Base-by-base conservation (phyloP, 768 basidiomycete genomes). In the Pleurotus sapidus region DNA sequence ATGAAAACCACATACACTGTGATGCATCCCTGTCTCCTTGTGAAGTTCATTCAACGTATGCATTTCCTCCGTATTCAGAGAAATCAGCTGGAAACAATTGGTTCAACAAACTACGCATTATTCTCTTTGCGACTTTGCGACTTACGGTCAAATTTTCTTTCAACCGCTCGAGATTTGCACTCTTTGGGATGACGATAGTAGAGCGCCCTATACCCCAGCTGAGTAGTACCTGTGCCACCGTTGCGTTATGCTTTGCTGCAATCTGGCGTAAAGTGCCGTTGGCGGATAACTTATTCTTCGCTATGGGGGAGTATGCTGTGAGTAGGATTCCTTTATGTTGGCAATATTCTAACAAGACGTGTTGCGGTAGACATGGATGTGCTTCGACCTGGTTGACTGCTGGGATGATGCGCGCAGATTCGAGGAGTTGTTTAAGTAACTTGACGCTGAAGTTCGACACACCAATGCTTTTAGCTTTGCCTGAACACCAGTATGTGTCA, bases 311-410 rank as follows among this genome's bases (percentile, higher is more conserved):
- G 67, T 81, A 82, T 3, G 80, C 81, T 15, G 77, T 74, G 24
- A 82, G 59, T 9, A 72, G 58, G 57, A 82, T 80, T n/a, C 72
- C 73, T 42, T 75, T 67, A 0, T 62, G 57, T 30, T 69, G 61
- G 65, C 81, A 83, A 65, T 72, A 83, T 27, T 65, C 59, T 45
- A 74, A 56, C 6, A 83, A 67, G 5, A 74, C 72, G 46, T 74
- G 68, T 60, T 81, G 75, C 0, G 78, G 76, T 42, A 78, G 72
- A 61, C 70, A 76, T 3, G 76, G 80, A 59, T 82, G 79, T 4
- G 76, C 60, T 63, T 81, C 80, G 46, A 83, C 87, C 76, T 90
- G 89, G 64, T 91, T 90, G 27, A 87, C 84, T 3, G 84, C 83
- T 2, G 89, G 88, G 18, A 73, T 72, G 55, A 87, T 70, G 27